Base-by-base conservation (phyloP, 805 yeast species). In the Starmerella gropengiesseri region DNA sequence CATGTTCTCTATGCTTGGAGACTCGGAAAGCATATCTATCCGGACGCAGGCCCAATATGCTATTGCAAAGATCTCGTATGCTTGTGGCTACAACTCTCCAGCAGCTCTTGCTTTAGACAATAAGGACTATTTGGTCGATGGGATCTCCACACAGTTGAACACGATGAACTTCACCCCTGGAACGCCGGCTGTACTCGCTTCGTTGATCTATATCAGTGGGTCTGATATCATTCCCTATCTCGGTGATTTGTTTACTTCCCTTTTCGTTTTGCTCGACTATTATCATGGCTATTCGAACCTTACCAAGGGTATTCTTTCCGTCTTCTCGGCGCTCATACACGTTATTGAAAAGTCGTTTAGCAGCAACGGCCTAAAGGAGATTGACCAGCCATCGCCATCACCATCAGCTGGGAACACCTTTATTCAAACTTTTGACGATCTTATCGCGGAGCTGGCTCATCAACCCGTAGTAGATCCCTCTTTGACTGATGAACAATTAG, bases 241-340 rank as follows among this genome's bases (percentile, higher is more conserved):
- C 40, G 73, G 68, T 39, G 97, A 89, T 58, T 68, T 89, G 1
- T 64, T 89, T 16, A 72, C 76, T 37, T 75, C 86, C 3, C 70
- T 85, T 48, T 85, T 89, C 58, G 74, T 78, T 16, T 63, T 87
- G 27, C 66, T 89, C 38, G 97, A 89, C 61, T 67, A 77, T 41
- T 89, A 80, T 55, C 95, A 87, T 61, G 93, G 89, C 0, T 89
- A 89, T 58, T 64, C 77, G 2, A 65, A 68, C 13, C 63, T 91
- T 14, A 77, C 83, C 41, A 78, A 78, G 45, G 83, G 84, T 1
- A 78, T 84, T 46, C 81, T 86, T 48, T 61, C 69, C 3, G 79
- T 84, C 0, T 84, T 87, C 27, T 39, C 36, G 2, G 48, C 52
- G 4, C 23, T 49, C 7, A 28, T 30, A 3, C 8, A 9, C 26